Evolutionary conservation across 768 basidiomycete species (phyloP).

Genomic region (Sistotremastrum niveocremeum): DNA sequence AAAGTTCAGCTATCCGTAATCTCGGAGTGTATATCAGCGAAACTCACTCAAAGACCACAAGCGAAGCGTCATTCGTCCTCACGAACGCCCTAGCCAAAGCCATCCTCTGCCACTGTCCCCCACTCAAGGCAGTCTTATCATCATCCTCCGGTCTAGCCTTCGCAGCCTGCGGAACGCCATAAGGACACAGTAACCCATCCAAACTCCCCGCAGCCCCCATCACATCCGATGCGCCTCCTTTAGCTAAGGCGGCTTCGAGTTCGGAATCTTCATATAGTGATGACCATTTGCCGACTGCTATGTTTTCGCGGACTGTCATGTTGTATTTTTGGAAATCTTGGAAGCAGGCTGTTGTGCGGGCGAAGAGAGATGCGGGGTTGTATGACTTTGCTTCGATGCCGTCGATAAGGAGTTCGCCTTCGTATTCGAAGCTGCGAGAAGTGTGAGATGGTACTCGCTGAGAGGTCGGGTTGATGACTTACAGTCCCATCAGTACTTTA

Average conservation of each 20-base stretch:
- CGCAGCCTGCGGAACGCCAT: no score
- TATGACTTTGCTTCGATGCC: slow-evolving; percentile 51
- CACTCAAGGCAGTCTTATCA: no score
- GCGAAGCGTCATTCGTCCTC: slow-evolving; percentile 65
- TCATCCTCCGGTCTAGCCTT: no score
- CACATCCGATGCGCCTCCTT: no score
- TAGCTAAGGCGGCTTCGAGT: slow-evolving; percentile 3
- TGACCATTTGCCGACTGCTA: slow-evolving; percentile 47
- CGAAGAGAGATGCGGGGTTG: slow-evolving; percentile 58
- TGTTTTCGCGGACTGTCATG: slow-evolving; percentile 67
- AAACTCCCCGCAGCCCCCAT: no score
- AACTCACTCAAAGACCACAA: slow-evolving; percentile 70
- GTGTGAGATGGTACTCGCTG: no score
- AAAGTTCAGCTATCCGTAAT: background rate
- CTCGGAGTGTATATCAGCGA: slow-evolving; percentile 2
- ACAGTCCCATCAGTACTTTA: slow-evolving; percentile 42
- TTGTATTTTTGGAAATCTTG: slow-evolving; percentile 78
- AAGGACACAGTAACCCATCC: no score
- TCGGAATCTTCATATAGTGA: slow-evolving; percentile 23
- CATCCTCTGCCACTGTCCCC: slow-evolving; percentile 66
- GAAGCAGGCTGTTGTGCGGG: slow-evolving; percentile 66
- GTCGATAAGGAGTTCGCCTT: slow-evolving; percentile 58
- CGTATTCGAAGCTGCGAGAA: slow-evolving; percentile 55
- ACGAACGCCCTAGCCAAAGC: slow-evolving; percentile 82
- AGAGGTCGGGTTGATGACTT: no score